Evolutionary conservation across 305 asterid species (phyloP), one percentile per base, ranked within the genome.

Genomic region (Solanum hybrid): DNA sequence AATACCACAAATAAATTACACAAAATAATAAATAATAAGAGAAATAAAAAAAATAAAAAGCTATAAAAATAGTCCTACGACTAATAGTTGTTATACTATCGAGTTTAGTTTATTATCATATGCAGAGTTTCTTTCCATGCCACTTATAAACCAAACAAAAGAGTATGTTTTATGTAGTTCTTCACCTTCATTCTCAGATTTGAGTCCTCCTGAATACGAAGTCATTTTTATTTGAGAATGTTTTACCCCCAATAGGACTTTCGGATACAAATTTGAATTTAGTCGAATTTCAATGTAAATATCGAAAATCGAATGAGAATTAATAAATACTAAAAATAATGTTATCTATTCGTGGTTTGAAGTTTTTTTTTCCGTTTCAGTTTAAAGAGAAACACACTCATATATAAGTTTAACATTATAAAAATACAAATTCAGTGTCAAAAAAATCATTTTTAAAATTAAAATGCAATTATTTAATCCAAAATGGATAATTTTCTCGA

Each of bases 261-360:
- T 56, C 0, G 0, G 0, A 56, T 56, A 56, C 1, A 56, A 56
- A 6, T 1, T 56, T 0, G 0, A 56, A 56, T 56, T 2, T 6
- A 17, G 0, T 56, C 10, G 0, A 0, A 56, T 6, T 56, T 6
- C 0, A 56, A 17, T 56, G 4, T 17, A 6, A 0, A 56, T 56
- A 56, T 6, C 0, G 0, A 17, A 56, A 56, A 56, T 17, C 10
- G 3, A 17, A 56, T 56, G 0, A 56, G 10, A 56, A 56, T 2
- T 56, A 56, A 20, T 56, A 56, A 0, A 17, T 56, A 56, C 69
- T 17, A 56, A 56, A 56, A 56, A 56, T 56, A 56, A 56, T 56
- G 10, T 56, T 56, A 56, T 56, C 10, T 56, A 56, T 51, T 14
- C 3, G 64, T 14, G 0, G 5, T 51, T 51, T 51, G 66, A 17